Evolutionary conservation across 495 filamentous ascomycete genomes (phyloP).

Genomic region (Delitschia confertaspora): DNA sequence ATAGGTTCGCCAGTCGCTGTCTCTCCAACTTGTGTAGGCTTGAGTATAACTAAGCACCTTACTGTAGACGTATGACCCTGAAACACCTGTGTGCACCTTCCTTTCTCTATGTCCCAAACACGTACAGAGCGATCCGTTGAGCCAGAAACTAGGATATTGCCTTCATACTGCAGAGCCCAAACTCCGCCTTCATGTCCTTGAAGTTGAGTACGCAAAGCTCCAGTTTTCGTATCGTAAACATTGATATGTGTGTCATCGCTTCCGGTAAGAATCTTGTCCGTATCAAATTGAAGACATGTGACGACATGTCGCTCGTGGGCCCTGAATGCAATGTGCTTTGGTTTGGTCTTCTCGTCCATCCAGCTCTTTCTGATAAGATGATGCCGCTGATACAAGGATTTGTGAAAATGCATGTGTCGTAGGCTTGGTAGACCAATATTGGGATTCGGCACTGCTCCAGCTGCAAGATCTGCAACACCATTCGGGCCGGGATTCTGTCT

Average conservation of each 20-base stretch:
- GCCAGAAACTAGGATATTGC: slow-evolving; percentile 89
- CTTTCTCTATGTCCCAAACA: slow-evolving; percentile 94
- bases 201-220: slow-evolving; percentile 68
- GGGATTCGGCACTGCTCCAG: slow-evolving; percentile 70
- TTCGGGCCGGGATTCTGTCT: slow-evolving; percentile 65
- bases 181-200: slow-evolving; percentile 95
- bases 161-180: slow-evolving; percentile 95
- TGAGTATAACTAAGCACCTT: slow-evolving; percentile 87
- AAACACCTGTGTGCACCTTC: slow-evolving; percentile 86
- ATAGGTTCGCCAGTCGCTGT: slow-evolving; percentile 63
- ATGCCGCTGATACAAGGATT: slow-evolving; percentile 89
- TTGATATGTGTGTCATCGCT: slow-evolving; percentile 98
- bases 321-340: slow-evolving; percentile 90
- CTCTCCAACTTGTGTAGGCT: slow-evolving; percentile 70
- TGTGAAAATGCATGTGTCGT: slow-evolving; percentile 81
- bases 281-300: slow-evolving; percentile 94
- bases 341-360: slow-evolving; percentile 76
- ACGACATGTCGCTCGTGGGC: slow-evolving; percentile 95
- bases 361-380: slow-evolving; percentile 81
- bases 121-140: slow-evolving; percentile 93
- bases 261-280: slow-evolving; percentile 94
- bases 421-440: slow-evolving; percentile 68
- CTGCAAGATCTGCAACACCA: slow-evolving; percentile 74
- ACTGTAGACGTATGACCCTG: slow-evolving; percentile 97
- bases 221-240: slow-evolving; percentile 96